Conservation (phyloP, 192 early-diverging fungal species). For the Linnemannia hyalina region DNA sequence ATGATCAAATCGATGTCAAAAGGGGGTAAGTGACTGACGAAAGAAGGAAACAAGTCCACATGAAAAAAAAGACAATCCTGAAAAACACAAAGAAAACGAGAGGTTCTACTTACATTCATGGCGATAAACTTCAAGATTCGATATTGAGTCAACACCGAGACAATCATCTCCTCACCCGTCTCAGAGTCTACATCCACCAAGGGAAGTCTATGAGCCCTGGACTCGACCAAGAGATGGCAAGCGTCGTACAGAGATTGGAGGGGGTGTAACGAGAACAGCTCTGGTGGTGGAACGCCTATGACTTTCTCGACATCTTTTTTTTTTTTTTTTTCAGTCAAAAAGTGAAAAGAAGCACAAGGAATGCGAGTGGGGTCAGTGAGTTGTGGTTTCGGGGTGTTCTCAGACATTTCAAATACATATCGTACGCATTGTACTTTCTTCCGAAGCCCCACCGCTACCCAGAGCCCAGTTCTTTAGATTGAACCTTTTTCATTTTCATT, state of each 20-base stretch:
- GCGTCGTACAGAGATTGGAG: constrained; percentile 91
- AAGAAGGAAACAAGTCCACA: constrained; percentile 1
- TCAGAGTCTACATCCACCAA: constrained; percentile 86
- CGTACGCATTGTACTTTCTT: not conserved
- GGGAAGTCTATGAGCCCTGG: constrained; percentile 89
- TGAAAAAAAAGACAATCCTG: not conserved
- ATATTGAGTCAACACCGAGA: constrained; percentile 91
- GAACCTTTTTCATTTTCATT: not conserved
- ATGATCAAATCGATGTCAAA: not conserved
- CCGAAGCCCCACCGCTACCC: not conserved
- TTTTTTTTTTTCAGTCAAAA: constrained; percentile 40
- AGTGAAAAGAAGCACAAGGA: not conserved
- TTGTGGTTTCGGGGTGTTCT: not conserved
- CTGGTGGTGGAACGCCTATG: constrained; percentile 70
- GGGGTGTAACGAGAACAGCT: constrained; percentile 86
- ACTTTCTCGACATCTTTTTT: constrained; percentile 71
- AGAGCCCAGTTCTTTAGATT: not conserved
- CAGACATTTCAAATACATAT: not conserved
- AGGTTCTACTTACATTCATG: constrained; percentile 72
- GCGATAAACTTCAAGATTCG: constrained; percentile 92
- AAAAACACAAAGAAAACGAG: too few species aligned
- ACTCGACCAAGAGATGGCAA: constrained; percentile 80
- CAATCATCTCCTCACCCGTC: constrained; percentile 85
- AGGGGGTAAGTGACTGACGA: not conserved
- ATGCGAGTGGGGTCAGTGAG: not conserved